Conservation (phyloP, 352 stramenopile species). For the Phytopythium oedochilum region DNA sequence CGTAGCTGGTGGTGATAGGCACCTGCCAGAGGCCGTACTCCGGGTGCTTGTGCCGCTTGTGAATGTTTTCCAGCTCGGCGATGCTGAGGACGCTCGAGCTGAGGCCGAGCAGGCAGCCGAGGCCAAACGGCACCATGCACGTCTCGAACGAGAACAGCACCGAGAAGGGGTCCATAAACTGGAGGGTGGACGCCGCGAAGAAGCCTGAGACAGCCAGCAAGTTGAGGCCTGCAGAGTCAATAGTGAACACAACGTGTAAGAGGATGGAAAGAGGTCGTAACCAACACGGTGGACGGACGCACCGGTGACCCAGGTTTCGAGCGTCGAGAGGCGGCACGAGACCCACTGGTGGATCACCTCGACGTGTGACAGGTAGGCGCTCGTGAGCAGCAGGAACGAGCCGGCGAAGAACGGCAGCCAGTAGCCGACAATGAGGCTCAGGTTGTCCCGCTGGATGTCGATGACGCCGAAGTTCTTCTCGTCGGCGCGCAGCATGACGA, state of each 20-base stretch:
- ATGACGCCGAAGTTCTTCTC: conserved; percentile 73
- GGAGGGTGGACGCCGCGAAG: conserved; percentile 75
- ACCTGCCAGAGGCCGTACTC: conserved; percentile 71
- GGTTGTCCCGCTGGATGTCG: conserved; percentile 54
- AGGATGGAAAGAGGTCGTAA: conserved; percentile 6
- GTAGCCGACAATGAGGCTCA: conserved; percentile 67
- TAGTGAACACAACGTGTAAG: conserved; percentile 5
- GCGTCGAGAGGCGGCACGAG: conserved; percentile 61
- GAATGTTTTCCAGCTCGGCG: conserved; percentile 69
- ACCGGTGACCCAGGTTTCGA: conserved; percentile 13
- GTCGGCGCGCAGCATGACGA: conserved; percentile 50
- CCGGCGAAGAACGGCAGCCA: conserved; percentile 83
- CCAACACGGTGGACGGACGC: not conserved
- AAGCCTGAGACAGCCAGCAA: conserved; percentile 61
- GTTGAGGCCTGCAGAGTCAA: conserved; percentile 32
- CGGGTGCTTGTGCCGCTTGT: conserved; percentile 78
- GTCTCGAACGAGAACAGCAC: conserved; percentile 69
- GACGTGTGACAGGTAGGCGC: conserved; percentile 74
- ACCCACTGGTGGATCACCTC: conserved; percentile 85
- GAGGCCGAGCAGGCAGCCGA: conserved; percentile 64
- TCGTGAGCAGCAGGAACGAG: conserved; percentile 69
- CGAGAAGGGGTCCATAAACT: conserved; percentile 83
- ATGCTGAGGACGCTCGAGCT: conserved; percentile 64
- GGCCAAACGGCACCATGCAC: conserved; percentile 65
- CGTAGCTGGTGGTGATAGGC: conserved; percentile 33